These are phyloP conservation scores for Boletus subcaerulescens DNA, from an alignment of 768 basidiomycete species.

Conservation along the genomic window DNA sequence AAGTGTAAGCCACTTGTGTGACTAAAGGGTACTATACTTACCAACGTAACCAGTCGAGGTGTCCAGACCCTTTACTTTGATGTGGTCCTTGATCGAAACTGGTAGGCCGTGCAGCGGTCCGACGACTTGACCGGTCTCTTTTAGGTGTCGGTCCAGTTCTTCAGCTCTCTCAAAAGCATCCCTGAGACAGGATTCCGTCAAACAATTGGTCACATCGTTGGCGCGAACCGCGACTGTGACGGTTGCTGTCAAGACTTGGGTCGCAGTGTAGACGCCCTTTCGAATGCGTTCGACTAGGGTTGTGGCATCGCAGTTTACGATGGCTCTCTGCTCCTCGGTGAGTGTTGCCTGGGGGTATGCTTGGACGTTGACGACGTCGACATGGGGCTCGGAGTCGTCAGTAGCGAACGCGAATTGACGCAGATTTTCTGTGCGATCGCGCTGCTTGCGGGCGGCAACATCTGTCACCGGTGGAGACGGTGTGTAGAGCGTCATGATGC, in stretches of 20 bases:
- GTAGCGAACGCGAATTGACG: not conserved
- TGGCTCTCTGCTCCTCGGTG: slow-evolving; percentile 24
- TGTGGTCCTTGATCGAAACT: slow-evolving; percentile 47
- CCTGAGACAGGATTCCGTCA: slow-evolving; percentile 58
- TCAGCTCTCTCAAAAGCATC: slow-evolving; percentile 46
- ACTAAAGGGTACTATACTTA: not conserved
- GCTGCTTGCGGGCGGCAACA: slow-evolving; percentile 22
- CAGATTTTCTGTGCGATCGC: slow-evolving; percentile 22
- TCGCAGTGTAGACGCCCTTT: slow-evolving; percentile 21
- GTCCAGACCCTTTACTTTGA: slow-evolving; percentile 43
- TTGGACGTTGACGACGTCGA: slow-evolving; percentile 18
- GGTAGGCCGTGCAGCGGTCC: slow-evolving; percentile 47
- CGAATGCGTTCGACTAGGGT: slow-evolving; percentile 21
- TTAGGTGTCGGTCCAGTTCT: slow-evolving; percentile 47
- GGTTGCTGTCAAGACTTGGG: slow-evolving; percentile 26
- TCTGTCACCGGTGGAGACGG: not conserved
- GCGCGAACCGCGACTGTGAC: slow-evolving; percentile 27
- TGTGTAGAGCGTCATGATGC: slow-evolving; percentile 6
- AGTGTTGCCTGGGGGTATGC: slow-evolving; percentile 27
- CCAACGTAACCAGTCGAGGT: slow-evolving; percentile 36
- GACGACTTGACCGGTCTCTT: slow-evolving; percentile 44
- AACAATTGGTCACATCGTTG: slow-evolving; percentile 45
- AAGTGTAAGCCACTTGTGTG: slow-evolving; percentile 11
- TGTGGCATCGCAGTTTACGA: slow-evolving; percentile 32
- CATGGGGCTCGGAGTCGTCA: not conserved